Conservation (phyloP, 140 eudicot species). For the Anethum foeniculum region DNA sequence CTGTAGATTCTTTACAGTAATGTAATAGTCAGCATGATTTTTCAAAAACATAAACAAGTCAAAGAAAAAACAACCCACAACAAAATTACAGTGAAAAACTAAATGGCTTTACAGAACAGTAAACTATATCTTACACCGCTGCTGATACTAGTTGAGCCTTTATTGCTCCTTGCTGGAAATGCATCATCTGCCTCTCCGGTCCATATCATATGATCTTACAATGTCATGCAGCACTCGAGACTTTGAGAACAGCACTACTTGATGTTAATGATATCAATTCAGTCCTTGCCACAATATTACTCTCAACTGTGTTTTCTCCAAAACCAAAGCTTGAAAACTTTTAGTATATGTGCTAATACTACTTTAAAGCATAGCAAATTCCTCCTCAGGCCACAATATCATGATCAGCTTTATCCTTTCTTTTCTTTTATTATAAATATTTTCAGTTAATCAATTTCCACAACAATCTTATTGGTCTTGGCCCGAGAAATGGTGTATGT, state of each 20-base stretch:
- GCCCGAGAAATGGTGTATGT: neutral
- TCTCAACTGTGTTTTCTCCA: neutral
- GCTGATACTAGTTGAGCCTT: neutral
- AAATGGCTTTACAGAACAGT: neutral
- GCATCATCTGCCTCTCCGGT: neutral
- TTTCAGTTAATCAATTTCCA: neutral
- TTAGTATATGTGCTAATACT: neutral
- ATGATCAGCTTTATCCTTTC: neutral
- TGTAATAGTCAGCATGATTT: slow-evolving; percentile 1
- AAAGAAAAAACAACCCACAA: slow-evolving; percentile 7
- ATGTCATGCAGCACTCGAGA: neutral
- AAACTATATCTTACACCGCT: neutral
- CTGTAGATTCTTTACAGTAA: slow-evolving; percentile 24
- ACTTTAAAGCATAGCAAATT: neutral
- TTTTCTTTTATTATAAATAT: neutral
- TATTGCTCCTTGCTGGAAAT: neutral
- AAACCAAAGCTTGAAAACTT: neutral
- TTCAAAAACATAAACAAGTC: slow-evolving; percentile 9
- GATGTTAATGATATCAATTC: neutral
- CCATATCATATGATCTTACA: neutral
- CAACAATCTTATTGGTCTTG: neutral
- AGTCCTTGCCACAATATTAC: neutral
- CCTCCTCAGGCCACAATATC: neutral
- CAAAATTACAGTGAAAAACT: neutral
- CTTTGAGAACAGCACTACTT: neutral